Evolutionary conservation across 2,329 filamentous ascomycete genomes (phyloP).

Genomic region (Diaporthe nobilis): DNA sequence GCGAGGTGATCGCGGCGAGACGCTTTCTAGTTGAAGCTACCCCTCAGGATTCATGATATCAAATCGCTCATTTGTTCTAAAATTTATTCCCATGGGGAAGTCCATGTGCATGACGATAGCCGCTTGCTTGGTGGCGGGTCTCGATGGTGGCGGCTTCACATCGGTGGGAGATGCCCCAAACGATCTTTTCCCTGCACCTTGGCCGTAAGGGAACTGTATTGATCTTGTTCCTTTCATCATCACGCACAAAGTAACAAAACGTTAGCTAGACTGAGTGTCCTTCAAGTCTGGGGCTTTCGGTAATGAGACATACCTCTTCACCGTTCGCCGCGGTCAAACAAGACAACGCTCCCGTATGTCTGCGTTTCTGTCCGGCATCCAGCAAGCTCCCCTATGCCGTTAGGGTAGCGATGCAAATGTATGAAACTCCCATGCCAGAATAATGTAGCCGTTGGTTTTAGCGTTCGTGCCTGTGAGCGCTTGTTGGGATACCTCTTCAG

Average conservation of each 20-base stretch:
- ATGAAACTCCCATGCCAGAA: background rate
- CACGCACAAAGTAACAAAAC: background rate
- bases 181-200: too few species aligned
- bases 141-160: too few species aligned
- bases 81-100: too few species aligned
- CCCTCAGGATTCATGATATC: too few species aligned
- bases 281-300: background rate
- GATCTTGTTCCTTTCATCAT: background rate
- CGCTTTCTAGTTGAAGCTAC: too few species aligned
- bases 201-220: too few species aligned
- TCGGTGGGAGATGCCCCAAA: too few species aligned
- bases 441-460: background rate
- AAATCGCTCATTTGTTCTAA: too few species aligned
- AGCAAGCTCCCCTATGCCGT: background rate
- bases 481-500: background rate
- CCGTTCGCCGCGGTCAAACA: background rate
- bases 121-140: too few species aligned
- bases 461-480: background rate
- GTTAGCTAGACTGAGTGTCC: background rate
- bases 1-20: too few species aligned
- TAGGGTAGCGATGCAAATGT: background rate
- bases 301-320: background rate
- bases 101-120: too few species aligned
- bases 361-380: slow-evolving; percentile 12
- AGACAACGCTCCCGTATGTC: slow-evolving; percentile 2